Evolutionary conservation across 2,329 filamentous ascomycete genomes (phyloP).

Genomic region (Colletotrichum caudatum): DNA sequence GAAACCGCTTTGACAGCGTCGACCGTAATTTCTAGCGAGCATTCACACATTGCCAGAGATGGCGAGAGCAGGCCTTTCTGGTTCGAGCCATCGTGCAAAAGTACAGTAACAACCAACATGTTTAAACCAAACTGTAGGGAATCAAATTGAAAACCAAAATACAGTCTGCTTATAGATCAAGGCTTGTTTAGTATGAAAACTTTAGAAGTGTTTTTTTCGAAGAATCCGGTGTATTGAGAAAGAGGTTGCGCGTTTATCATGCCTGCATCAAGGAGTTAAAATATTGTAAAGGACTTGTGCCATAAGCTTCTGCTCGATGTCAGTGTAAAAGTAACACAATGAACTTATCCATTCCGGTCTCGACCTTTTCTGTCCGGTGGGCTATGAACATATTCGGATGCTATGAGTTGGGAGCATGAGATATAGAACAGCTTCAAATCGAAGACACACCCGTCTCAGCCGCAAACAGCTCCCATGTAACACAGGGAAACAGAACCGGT

Average conservation of each 20-base stretch:
- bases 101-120: not conserved
- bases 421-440: not conserved
- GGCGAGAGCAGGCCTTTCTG: no score
- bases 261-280: no score
- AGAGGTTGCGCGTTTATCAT: not conserved
- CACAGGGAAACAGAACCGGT: no score
- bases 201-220: no score
- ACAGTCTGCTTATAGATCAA: no score
- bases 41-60: not conserved
- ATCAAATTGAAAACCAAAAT: no score
- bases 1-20: not conserved
- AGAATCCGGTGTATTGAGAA: not conserved
- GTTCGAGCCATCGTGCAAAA: not conserved
- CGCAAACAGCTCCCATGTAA: not conserved
- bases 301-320: no score
- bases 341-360: no score
- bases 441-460: not conserved
- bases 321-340: no score
- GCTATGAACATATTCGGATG: not conserved
- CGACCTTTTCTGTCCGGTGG: not conserved
- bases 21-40: not conserved
- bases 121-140: no score
- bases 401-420: not conserved
- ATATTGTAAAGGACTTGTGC: no score
- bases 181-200: no score